These are phyloP conservation scores for Schizochytrium sp. DNA, from an alignment of 108 stramenopile genomes.

Conservation along the genomic window DNA sequence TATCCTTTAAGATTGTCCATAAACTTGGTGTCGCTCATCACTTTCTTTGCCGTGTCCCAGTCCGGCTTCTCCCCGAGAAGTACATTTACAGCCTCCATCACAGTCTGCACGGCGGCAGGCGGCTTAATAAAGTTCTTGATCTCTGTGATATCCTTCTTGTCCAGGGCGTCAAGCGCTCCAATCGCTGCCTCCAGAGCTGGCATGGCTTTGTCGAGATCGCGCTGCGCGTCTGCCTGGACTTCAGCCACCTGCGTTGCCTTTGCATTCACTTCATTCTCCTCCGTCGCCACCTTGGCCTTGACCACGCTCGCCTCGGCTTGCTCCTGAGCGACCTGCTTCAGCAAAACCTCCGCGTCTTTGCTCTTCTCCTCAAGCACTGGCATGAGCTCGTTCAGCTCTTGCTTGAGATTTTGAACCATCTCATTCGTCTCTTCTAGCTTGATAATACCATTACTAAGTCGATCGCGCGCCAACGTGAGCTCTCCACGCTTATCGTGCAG, in stretches of 20 bases:
- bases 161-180: slow-evolving; percentile 32
- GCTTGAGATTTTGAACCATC: slow-evolving; percentile 41
- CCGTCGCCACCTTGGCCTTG: slow-evolving; percentile 32
- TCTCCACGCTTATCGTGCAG: slow-evolving; percentile 35
- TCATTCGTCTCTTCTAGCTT: slow-evolving; percentile 42
- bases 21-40: slow-evolving; percentile 38
- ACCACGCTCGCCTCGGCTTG: slow-evolving; percentile 30
- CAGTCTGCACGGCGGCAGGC: slow-evolving; percentile 39
- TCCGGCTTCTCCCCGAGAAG: slow-evolving; percentile 40
- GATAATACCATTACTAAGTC: slow-evolving; percentile 37
- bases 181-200: slow-evolving; percentile 37
- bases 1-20: slow-evolving; percentile 35
- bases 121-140: slow-evolving; percentile 40
- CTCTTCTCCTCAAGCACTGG: slow-evolving; percentile 40
- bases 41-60: slow-evolving; percentile 44
- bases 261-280: slow-evolving; percentile 29
- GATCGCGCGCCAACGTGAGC: slow-evolving; percentile 34
- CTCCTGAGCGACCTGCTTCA: slow-evolving; percentile 30
- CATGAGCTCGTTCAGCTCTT: slow-evolving; percentile 43
- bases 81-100: slow-evolving; percentile 45
- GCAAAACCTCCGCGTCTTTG: slow-evolving; percentile 29
- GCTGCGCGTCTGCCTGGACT: slow-evolving; percentile 36
- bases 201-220: slow-evolving; percentile 40
- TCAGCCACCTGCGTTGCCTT: slow-evolving; percentile 21
- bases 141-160: slow-evolving; percentile 39